A percentile compares a stretch with the other conserved stretches of the same genome.
phyloP scores from a whole-genome alignment of 1,284 basidiomycete genomes.

The Puccinia novopanici region DNA sequence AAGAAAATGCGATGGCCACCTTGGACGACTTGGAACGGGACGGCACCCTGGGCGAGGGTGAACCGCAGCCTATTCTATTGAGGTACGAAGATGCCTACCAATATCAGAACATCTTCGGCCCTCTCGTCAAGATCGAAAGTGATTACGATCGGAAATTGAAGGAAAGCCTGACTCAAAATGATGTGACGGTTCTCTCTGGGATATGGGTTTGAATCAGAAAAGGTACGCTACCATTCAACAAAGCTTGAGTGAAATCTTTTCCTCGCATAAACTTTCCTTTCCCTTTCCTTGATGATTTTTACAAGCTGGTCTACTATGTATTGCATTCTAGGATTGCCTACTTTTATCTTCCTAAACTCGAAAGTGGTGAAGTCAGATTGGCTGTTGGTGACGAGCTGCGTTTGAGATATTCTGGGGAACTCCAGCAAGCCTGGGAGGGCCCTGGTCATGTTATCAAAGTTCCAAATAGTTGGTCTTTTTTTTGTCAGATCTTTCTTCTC shows the following conservation, averaged over 20 bases:
- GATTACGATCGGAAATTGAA: conserved; percentile 98
- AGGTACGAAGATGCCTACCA: conserved; percentile 97
- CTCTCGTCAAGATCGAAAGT: conserved; percentile 97
- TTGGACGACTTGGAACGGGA: conserved; percentile 96
- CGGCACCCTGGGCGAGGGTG: conserved; percentile 86
- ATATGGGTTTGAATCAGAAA: conserved; percentile 95
- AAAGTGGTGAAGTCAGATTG: conserved; percentile 94
- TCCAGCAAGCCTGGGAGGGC: conserved; percentile 92
- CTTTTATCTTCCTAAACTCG: conserved; percentile 92
- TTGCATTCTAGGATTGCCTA: conserved; percentile 70
- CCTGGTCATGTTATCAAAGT: conserved; percentile 98
- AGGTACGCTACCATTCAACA: conserved; percentile 60
- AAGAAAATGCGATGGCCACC: conserved; percentile 88
- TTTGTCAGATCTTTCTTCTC: neutral
- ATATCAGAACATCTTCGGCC: conserved; percentile 98
- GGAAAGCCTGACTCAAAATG: conserved; percentile 96
- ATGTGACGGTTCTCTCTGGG: conserved; percentile 95
- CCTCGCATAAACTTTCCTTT: neutral
- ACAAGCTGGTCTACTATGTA: conserved; percentile 28
- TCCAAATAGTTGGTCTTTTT: conserved; percentile 77
- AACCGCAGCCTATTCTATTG: conserved; percentile 84
- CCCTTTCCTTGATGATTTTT: neutral
- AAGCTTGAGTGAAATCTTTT: neutral
- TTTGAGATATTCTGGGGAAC: conserved; percentile 81
- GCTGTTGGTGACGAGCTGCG: conserved; percentile 95